Percentiles rank a stretch among this genome's conserved stretches.
phyloP scores from a whole-genome alignment of 805 yeast genomes.

The Metschnikowia gelsemii region DNA sequence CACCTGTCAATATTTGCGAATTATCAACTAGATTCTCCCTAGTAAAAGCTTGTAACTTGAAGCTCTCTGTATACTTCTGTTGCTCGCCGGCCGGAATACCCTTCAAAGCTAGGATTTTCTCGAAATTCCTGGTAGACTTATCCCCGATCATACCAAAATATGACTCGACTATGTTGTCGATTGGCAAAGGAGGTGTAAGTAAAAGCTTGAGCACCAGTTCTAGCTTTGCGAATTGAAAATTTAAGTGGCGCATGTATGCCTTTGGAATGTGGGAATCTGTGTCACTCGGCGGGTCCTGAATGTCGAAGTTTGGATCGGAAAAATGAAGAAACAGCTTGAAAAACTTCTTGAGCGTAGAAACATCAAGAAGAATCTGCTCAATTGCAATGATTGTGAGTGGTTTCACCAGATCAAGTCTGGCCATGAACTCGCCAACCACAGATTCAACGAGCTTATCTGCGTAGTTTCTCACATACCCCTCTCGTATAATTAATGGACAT shows the following conservation, averaged over 20 bases:
- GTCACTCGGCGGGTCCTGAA: constrained; percentile 16
- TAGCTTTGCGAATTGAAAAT: constrained; percentile 40
- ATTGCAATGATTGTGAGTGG: constrained; percentile 57
- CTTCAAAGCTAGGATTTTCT: constrained; percentile 63
- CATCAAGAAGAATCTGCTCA: constrained; percentile 78
- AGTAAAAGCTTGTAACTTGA: constrained; percentile 35
- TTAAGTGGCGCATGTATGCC: constrained; percentile 44
- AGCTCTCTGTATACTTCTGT: constrained; percentile 35
- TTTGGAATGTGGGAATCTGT: constrained; percentile 25
- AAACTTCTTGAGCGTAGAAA: constrained; percentile 59
- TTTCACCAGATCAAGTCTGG: constrained; percentile 56
- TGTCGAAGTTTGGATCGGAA: constrained; percentile 40
- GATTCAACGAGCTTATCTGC: constrained; percentile 75
- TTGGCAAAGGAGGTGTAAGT: constrained; percentile 61
- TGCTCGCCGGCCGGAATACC: constrained; percentile 42
- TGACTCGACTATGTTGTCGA: constrained; percentile 56
- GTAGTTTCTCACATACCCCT: constrained; percentile 66
- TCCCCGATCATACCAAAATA: constrained; percentile 71
- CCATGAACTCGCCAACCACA: constrained; percentile 53
- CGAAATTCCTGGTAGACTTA: constrained; percentile 57
- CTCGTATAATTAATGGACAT: constrained; percentile 62
- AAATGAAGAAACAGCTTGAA: constrained; percentile 46
- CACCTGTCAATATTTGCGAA: constrained; percentile 30
- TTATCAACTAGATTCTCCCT: constrained; percentile 28
- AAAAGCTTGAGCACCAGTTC: constrained; percentile 70